These are phyloP conservation scores for Cystobasidiaceae sp. DNA, from an alignment of 1,284 basidiomycete genomes.

Conservation along the genomic window DNA sequence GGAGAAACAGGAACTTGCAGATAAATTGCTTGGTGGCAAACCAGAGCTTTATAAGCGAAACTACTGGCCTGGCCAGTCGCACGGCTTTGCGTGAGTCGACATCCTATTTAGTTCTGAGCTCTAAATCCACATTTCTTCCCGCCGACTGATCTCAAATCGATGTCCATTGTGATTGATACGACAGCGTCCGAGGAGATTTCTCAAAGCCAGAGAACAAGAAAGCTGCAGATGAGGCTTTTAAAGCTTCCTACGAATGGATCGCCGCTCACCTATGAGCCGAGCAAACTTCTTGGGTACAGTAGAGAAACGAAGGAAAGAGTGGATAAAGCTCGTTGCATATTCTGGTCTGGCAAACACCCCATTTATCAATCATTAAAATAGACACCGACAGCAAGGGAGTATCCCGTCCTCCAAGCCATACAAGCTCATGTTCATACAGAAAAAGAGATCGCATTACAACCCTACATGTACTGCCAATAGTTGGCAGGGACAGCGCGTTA, in stretches of 20 bases:
- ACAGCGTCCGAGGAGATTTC: slow-evolving; percentile 23
- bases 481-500: no score
- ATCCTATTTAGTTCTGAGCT: no score
- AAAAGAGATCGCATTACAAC: no score
- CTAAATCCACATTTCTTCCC: background rate
- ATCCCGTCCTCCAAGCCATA: no score
- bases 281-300: no score
- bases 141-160: background rate
- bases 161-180: background rate
- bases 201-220: slow-evolving; percentile 18
- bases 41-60: slow-evolving; percentile 29
- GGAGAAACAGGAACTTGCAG: slow-evolving; percentile 17
- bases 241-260: slow-evolving; percentile 28
- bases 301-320: no score
- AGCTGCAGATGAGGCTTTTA: slow-evolving; percentile 26
- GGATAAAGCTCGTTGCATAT: no score
- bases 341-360: no score
- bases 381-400: no score
- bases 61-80: slow-evolving; percentile 13
- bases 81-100: slow-evolving; percentile 27
- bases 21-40: slow-evolving; percentile 23
- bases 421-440: no score
- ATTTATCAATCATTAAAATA: no score
- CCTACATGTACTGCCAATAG: no score
- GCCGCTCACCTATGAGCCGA: slow-evolving; percentile 10